These are phyloP conservation scores for Blastomyces parvus DNA, from an alignment of 2,329 filamentous ascomycete genomes.

Conservation along the genomic window DNA sequence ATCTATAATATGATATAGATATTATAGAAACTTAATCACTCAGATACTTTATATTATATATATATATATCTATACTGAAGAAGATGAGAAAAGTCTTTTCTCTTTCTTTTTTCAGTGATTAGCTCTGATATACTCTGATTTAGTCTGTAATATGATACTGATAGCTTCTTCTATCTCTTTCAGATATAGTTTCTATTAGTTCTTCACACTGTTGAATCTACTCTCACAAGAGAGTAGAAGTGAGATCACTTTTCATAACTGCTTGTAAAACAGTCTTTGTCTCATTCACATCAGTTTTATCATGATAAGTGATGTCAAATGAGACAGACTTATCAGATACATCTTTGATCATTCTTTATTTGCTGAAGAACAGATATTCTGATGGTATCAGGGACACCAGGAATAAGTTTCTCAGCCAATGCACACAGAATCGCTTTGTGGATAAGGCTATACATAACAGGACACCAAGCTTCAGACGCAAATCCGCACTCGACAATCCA, in stretches of 20 bases:
- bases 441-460: conserved; percentile 20
- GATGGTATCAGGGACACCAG: conserved; percentile 59
- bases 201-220: too few relatives aligned
- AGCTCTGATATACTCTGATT: too few relatives aligned
- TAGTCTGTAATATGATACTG: too few relatives aligned
- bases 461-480: conserved; percentile 62
- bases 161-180: too few relatives aligned
- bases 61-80: too few relatives aligned
- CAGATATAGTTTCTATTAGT: too few relatives aligned
- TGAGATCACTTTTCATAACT: conserved; percentile 23
- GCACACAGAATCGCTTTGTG: conserved; percentile 57
- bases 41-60: too few relatives aligned
- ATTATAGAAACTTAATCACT: too few relatives aligned
- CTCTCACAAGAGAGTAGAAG: too few relatives aligned
- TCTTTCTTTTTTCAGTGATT: too few relatives aligned
- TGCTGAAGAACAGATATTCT: conserved; percentile 62
- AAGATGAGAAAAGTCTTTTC: too few relatives aligned
- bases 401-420: conserved; percentile 67
- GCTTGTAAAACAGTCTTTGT: conserved; percentile 53
- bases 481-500: conserved; percentile 57
- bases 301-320: not conserved
- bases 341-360: conserved; percentile 39
- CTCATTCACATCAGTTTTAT: conserved; percentile 7
- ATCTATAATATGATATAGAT: too few relatives aligned
- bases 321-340: not conserved